phyloP scores from a whole-genome alignment of 2,329 filamentous ascomycete genomes.

The Aureobasidium uvarum region DNA sequence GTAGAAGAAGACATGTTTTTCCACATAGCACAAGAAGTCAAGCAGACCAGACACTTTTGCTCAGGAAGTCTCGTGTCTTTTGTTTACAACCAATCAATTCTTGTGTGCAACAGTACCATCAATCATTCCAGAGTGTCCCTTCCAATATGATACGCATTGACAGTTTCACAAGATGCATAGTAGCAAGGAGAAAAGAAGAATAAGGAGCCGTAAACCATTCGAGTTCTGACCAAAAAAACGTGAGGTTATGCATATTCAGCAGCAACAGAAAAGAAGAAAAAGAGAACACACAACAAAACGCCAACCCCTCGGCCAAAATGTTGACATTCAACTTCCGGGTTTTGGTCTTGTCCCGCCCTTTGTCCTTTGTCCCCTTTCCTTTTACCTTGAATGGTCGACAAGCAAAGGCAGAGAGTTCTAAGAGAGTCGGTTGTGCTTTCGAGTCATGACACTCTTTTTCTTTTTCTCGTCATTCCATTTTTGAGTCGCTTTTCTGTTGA shows the following conservation, averaged over 20 bases:
- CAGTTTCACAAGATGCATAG: not conserved
- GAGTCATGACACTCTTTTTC: not conserved
- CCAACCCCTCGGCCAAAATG: conserved; percentile 16
- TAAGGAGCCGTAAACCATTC: conserved; percentile 18
- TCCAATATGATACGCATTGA: not conserved
- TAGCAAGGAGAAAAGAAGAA: not conserved
- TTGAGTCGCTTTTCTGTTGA: conserved; percentile 15
- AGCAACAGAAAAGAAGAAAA: not conserved
- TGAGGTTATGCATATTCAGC: conserved; percentile 23
- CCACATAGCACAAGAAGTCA: not conserved
- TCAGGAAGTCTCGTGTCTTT: not conserved
- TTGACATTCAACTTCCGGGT: conserved; percentile 10
- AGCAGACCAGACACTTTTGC: conserved; percentile 3
- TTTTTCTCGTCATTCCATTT: conserved; percentile 10
- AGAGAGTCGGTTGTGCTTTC: not conserved
- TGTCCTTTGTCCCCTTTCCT: not conserved
- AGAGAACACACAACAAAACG: conserved; percentile 5
- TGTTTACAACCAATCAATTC: not conserved
- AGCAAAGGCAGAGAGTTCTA: not conserved
- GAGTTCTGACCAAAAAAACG: conserved; percentile 23
- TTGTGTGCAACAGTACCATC: not conserved
- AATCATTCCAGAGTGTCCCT: not conserved
- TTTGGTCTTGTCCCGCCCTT: not conserved
- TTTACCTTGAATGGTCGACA: not conserved
- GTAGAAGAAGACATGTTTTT: not conserved